Evolutionary conservation across 257 asterid species (phyloP).

Genomic region (Cynanchum wilfordii): DNA sequence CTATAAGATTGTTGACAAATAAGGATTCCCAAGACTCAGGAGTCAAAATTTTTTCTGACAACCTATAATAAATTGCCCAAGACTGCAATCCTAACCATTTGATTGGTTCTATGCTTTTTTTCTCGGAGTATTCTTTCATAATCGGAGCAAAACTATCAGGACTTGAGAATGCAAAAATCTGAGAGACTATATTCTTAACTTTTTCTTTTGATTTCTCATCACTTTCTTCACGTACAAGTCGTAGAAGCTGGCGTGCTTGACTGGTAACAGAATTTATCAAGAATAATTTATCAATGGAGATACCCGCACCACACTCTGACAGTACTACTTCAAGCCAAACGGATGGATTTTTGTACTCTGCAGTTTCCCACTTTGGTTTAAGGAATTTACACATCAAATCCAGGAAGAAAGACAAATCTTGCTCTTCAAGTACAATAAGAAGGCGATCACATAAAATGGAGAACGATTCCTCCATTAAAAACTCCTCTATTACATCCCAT

Average conservation of each 20-base stretch:
- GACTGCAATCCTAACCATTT: conserved; percentile 63
- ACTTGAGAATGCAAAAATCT: conserved; percentile 42
- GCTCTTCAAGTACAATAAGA: conserved; percentile 72
- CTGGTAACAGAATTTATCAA: conserved; percentile 66
- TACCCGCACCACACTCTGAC: conserved; percentile 40
- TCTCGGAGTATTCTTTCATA: conserved; percentile 37
- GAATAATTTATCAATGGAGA: conserved; percentile 56
- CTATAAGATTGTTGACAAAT: conserved; percentile 56
- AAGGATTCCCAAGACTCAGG: conserved; percentile 81
- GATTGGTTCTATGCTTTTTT: conserved; percentile 38
- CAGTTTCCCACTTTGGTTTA: conserved; percentile 38
- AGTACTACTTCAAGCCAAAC: conserved; percentile 69
- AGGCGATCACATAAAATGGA: conserved; percentile 79
- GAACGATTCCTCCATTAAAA: conserved; percentile 69
- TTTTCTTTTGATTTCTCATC: conserved; percentile 49
- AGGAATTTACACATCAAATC: conserved; percentile 58
- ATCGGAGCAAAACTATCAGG: conserved; percentile 40
- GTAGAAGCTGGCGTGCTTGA: conserved; percentile 79
- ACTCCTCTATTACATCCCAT: conserved; percentile 73
- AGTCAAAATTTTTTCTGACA: conserved; percentile 50
- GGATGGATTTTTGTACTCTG: conserved; percentile 32
- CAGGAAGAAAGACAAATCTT: conserved; percentile 55
- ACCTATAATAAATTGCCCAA: conserved; percentile 61
- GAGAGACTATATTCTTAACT: conserved; percentile 44
- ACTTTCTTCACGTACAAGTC: conserved; percentile 74